Base-by-base conservation (phyloP, 306 rosid genomes). In the Begonia peltatifolia region DNA sequence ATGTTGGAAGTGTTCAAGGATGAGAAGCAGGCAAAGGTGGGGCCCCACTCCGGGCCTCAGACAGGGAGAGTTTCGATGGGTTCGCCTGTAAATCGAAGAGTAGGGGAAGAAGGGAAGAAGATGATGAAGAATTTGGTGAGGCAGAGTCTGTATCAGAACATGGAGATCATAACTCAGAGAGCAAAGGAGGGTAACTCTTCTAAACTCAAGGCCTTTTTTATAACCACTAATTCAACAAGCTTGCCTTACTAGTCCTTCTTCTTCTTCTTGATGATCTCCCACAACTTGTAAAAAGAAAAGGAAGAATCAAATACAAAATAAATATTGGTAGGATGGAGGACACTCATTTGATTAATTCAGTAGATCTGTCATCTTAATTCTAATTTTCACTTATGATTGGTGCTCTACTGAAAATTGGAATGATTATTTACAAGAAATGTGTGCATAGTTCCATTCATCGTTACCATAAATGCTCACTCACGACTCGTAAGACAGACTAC, bases 21-120 rank as follows among this genome's bases (percentile, higher is more conserved):
- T 57, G 94, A 86, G 36, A 77, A 85, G 57, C 94, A 79, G 61
- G 70, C 68, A 3, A 90, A 30, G 52, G 69, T 90, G 82, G 82
- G 85, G 12, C 93, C 96, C 9, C 99, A 92, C 72, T 92, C 99
- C 0, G 96, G 99, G 17, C 99, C 99, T 36, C 99, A 92, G 36
- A 57, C 94, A 11, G 80, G 79, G 25, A 86, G 95, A 62, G 52
- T 76, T 47, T 59, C 72, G 22, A 76, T 77, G 57, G 86, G 87
- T n/a, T 86, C 93, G 18, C 88, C 96, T 1, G 49, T 70, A 5
- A 79, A 70, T 62, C 71, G 60, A 46, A 68, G 61, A 14, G 88
- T 71, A 13, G 76, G 62, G 44, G 77, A 61, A 47, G 78, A 75
- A 67, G 99, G 94, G 58, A 75, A 78, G 78, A 86, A 73, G 49